phyloP scores from a whole-genome alignment of 2,329 filamentous ascomycete species.

The Diaporthe citri region DNA sequence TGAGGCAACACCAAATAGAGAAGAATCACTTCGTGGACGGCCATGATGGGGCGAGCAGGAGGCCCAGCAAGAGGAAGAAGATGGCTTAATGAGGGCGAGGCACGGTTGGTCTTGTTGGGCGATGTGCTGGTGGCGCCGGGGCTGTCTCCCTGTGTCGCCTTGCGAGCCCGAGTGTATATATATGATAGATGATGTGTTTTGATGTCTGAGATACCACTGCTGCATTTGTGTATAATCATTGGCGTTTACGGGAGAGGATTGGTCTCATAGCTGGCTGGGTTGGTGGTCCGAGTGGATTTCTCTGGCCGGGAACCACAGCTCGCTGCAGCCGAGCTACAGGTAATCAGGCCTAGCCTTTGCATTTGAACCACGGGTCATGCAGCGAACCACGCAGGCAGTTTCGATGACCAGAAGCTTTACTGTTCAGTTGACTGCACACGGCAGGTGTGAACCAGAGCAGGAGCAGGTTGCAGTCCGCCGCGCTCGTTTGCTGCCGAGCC shows the following conservation, averaged over 20 bases:
- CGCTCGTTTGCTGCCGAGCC: constrained; percentile 14
- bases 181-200: constrained; percentile 17
- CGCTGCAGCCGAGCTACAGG: background rate
- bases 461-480: too few species aligned
- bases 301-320: background rate
- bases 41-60: constrained; percentile 51
- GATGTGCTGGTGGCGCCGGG: background rate
- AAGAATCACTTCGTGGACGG: constrained; percentile 67
- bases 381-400: background rate
- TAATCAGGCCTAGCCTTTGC: background rate
- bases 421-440: background rate
- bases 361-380: background rate
- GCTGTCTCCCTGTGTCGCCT: background rate
- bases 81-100: constrained; percentile 36
- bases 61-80: constrained; percentile 64
- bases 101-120: too few species aligned
- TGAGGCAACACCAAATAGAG: constrained; percentile 68
- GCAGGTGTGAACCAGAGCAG: background rate
- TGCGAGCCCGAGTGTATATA: background rate
- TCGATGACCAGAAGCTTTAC: background rate
- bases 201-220: constrained; percentile 27
- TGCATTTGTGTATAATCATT: constrained; percentile 6
- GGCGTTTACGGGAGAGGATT: background rate
- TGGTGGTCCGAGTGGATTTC: background rate
- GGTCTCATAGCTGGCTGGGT: background rate